These are phyloP conservation scores for Septoria petroselini DNA, from an alignment of 2,329 filamentous ascomycete species.

Conservation along the genomic window DNA sequence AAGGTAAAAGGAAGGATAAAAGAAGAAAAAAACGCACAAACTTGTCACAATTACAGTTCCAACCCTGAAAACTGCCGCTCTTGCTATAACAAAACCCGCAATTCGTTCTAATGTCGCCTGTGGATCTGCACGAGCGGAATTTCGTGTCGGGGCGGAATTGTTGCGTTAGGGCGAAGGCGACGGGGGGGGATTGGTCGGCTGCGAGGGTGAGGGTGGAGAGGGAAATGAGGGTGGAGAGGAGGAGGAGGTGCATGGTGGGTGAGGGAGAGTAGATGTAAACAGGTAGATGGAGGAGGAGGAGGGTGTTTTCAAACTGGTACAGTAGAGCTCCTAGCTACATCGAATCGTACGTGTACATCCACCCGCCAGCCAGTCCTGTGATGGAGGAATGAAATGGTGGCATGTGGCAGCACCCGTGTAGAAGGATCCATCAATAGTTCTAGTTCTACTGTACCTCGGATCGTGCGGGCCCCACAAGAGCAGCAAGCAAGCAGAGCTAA, in stretches of 20 bases:
- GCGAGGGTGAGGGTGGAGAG: conserved; percentile 4
- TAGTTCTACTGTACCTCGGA: background rate
- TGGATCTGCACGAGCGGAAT: conserved; percentile 7
- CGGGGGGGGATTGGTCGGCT: conserved; percentile 8
- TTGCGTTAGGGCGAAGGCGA: conserved; percentile 5
- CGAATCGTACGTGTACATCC: too few species aligned
- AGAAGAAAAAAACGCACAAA: conserved; percentile 6
- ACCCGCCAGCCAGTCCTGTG: too few species aligned
- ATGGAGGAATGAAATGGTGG: background rate
- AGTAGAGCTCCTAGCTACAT: too few species aligned
- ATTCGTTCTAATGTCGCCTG: conserved; percentile 8
- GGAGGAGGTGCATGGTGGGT: background rate
- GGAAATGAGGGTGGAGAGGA: background rate
- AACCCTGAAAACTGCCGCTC: conserved; percentile 5
- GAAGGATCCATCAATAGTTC: background rate
- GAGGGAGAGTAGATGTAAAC: too few species aligned
- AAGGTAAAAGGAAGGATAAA: too few species aligned
- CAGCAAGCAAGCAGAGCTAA: too few species aligned
- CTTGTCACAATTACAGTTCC: conserved; percentile 15
- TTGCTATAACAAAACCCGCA: conserved; percentile 13
- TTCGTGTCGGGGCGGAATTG: conserved; percentile 11
- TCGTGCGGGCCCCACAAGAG: too few species aligned
- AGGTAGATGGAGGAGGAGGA: too few species aligned
- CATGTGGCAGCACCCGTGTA: background rate
- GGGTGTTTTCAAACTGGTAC: too few species aligned